Evolutionary conservation across 164 flowering plant species (phyloP).

Genomic region (Tetracentron sinense): DNA sequence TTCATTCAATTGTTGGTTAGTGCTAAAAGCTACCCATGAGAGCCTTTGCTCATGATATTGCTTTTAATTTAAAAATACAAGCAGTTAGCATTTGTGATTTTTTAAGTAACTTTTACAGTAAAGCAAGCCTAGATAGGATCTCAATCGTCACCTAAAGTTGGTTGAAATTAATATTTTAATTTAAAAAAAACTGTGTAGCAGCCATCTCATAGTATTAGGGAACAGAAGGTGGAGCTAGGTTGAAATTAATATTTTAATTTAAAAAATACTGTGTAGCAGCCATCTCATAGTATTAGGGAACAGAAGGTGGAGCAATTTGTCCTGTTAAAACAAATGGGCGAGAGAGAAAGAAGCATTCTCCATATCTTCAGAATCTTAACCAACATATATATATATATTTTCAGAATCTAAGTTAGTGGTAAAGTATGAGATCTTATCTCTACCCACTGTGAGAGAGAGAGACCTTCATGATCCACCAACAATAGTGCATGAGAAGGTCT

Average conservation of each 20-base stretch:
- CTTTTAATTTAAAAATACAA: too few relatives aligned
- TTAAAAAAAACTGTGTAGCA: too few relatives aligned
- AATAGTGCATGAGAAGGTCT: too few relatives aligned
- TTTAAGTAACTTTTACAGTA: neutral
- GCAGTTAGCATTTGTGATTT: neutral
- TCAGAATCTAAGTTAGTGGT: neutral
- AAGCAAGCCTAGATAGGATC: too few relatives aligned
- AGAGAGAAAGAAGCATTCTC: neutral
- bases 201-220: neutral
- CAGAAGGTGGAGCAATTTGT: neutral
- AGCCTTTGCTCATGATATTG: neutral
- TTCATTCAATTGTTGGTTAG: too few relatives aligned
- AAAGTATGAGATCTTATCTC: neutral
- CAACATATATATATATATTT: too few relatives aligned
- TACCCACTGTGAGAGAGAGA: neutral
- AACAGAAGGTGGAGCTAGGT: neutral
- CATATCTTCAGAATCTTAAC: neutral
- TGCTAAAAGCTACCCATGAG: neutral
- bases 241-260: too few relatives aligned
- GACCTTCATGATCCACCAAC: too few relatives aligned
- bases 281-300: neutral
- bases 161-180: too few relatives aligned
- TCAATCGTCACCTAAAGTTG: too few relatives aligned
- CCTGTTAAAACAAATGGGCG: neutral
- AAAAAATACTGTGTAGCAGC: too few relatives aligned